Evolutionary conservation across 208 protist species (phyloP), one percentile per base, ranked within the genome.

Genomic region (Trichomonas gallinae): DNA sequence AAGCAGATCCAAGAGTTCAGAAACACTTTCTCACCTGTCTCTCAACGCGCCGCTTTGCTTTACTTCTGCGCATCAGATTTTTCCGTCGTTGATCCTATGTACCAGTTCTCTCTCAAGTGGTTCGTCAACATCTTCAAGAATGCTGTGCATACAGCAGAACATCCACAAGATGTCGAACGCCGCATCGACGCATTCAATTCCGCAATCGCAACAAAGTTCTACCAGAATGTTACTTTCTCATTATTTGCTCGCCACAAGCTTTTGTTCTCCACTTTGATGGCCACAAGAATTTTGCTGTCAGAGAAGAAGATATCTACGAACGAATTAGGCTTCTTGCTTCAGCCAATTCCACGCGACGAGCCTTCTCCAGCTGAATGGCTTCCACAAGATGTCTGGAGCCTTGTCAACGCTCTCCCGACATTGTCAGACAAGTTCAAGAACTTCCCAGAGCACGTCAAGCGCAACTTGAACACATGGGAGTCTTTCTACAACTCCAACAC

Each of bases 241-340:
- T 98, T 99, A 38, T 99, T 99, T 97, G 99, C 99, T 97, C 98
- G 98, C 46, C 99, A 99, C 98, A 99, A 99, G 97, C 97, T 99
- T 34, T 98, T 99, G 49, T 99, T 99, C 58, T 98, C 99, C 44
- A 99, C 99, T 97, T 99, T 99, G 97, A 99, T 99, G 98, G 40
- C 93, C 21, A 81, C 63, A 8, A 44, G 93, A 63, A 82, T 96
- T 46, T 45, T 96, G 6, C 46, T 93, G 0, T 82, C 91, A 63
- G 98, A 98, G 15, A 98, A 96, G 93, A 31, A 97, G 36, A 89
- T 98, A 11, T 46, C 97, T 40, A 48, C 34, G 21, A 96, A 34
- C 17, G 96, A 98, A 87, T 97, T 87, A 40, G 58, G 40, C 38
- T 98, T 98, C 85, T 63, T 98, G 17, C 88, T 98, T 85, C 97